These are phyloP conservation scores for Delitschia confertaspora DNA, from an alignment of 495 filamentous ascomycete genomes.

Conservation along the genomic window DNA sequence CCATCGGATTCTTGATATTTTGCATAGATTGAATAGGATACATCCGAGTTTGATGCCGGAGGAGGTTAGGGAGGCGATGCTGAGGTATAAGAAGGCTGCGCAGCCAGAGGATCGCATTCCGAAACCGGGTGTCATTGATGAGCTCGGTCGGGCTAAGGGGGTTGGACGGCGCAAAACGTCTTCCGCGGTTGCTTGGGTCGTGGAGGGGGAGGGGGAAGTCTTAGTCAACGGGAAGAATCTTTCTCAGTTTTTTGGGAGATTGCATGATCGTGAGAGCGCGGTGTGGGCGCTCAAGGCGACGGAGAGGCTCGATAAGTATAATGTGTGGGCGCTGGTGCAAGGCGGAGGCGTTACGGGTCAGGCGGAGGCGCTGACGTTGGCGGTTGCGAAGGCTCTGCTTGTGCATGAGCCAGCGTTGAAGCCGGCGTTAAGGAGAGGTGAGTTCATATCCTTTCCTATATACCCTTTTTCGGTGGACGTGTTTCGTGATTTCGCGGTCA, in stretches of 20 bases:
- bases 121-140: slow-evolving; percentile 53
- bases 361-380: slow-evolving; percentile 89
- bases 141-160: slow-evolving; percentile 64
- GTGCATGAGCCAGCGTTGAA: slow-evolving; percentile 88
- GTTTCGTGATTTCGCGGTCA: background rate
- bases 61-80: slow-evolving; percentile 55
- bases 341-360: slow-evolving; percentile 92
- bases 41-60: slow-evolving; percentile 66
- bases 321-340: slow-evolving; percentile 74
- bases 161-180: slow-evolving; percentile 80
- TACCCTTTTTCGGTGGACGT: background rate
- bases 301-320: slow-evolving; percentile 87
- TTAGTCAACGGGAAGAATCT: slow-evolving; percentile 81
- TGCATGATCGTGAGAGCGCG: slow-evolving; percentile 92
- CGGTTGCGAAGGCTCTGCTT: slow-evolving; percentile 77
- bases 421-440: slow-evolving; percentile 78
- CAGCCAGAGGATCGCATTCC: slow-evolving; percentile 57
- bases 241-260: slow-evolving; percentile 64
- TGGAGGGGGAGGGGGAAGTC: slow-evolving; percentile 86
- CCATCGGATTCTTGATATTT: slow-evolving; percentile 59
- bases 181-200: slow-evolving; percentile 70
- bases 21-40: slow-evolving; percentile 77
- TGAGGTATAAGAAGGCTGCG: slow-evolving; percentile 62
- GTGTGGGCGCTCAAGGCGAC: slow-evolving; percentile 82
- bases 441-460: slow-evolving; percentile 34